phyloP scores from a whole-genome alignment of 2,329 filamentous ascomycete species.

The Xylaria sp. region DNA sequence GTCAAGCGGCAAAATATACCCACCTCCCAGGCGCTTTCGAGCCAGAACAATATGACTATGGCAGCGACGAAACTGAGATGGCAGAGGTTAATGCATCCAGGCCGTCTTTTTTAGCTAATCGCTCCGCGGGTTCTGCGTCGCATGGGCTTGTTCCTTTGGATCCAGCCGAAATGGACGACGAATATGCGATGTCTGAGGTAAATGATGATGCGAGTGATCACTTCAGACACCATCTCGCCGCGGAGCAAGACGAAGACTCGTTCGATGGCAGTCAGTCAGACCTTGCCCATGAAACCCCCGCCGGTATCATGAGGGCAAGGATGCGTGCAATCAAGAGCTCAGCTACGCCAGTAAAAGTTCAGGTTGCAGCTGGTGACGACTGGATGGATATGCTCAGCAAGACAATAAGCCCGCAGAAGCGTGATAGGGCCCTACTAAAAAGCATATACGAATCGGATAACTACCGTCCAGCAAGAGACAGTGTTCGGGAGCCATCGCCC shows the following conservation, averaged over 20 bases:
- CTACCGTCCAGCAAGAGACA: constrained; percentile 56
- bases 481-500: constrained; percentile 46
- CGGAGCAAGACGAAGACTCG: constrained; percentile 73
- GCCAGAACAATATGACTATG: constrained; percentile 60
- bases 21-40: constrained; percentile 85
- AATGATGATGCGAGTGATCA: constrained; percentile 83
- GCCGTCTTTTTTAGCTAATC: constrained; percentile 92
- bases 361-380: constrained; percentile 77
- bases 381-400: constrained; percentile 95
- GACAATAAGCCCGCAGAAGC: constrained; percentile 93
- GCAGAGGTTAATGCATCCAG: constrained; percentile 55
- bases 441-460: constrained; percentile 69
- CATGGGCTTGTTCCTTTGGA: constrained; percentile 68
- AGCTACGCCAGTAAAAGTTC: constrained; percentile 66
- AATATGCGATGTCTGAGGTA: constrained; percentile 78
- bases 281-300: constrained; percentile 63
- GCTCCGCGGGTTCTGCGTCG: constrained; percentile 84
- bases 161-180: constrained; percentile 76
- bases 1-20: constrained; percentile 60
- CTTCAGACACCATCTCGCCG: constrained; percentile 76
- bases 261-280: constrained; percentile 61
- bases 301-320: constrained; percentile 70
- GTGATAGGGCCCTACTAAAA: constrained; percentile 79
- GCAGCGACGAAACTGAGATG: constrained; percentile 63
- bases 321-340: constrained; percentile 72